These are phyloP conservation scores for Claviceps arundinis DNA, from an alignment of 2,329 filamentous ascomycete species.

Conservation along the genomic window DNA sequence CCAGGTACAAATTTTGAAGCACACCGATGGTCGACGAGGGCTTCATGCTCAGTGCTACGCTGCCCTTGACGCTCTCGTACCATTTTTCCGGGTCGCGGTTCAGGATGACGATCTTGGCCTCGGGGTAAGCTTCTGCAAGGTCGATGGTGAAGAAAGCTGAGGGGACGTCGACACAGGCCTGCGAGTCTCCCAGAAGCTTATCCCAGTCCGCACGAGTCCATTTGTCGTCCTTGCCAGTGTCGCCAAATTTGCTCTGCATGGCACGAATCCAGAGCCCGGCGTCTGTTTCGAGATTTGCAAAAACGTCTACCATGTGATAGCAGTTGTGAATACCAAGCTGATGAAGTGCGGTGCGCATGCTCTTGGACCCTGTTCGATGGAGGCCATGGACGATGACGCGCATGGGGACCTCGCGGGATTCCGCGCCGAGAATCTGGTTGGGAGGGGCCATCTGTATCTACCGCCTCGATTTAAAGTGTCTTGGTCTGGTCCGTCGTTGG, in stretches of 20 bases:
- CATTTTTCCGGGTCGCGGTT: constrained; percentile 26
- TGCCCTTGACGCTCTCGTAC: constrained; percentile 19
- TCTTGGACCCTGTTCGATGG: constrained; percentile 25
- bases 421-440: neutral
- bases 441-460: too few species aligned
- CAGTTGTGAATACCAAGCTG: constrained; percentile 17
- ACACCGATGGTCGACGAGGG: constrained; percentile 2
- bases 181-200: constrained; percentile 28
- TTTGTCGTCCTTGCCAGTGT: constrained; percentile 11
- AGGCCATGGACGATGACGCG: constrained; percentile 26
- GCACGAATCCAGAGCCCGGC: constrained; percentile 18
- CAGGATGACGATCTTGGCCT: constrained; percentile 26
- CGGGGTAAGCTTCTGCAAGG: constrained; percentile 20
- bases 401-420: constrained; percentile 24
- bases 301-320: constrained; percentile 16
- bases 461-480: too few species aligned
- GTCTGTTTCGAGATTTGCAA: constrained; percentile 12
- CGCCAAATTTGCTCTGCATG: constrained; percentile 19
- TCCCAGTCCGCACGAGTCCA: constrained; percentile 31
- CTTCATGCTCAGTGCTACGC: constrained; percentile 9
- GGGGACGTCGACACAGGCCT: constrained; percentile 43
- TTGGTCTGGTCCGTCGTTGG: too few species aligned
- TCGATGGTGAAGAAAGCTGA: constrained; percentile 35
- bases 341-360: constrained; percentile 13
- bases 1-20: constrained; percentile 15